phyloP scores from a whole-genome alignment of 2,329 filamentous ascomycete genomes.

The Ophiosphaerella narmari region DNA sequence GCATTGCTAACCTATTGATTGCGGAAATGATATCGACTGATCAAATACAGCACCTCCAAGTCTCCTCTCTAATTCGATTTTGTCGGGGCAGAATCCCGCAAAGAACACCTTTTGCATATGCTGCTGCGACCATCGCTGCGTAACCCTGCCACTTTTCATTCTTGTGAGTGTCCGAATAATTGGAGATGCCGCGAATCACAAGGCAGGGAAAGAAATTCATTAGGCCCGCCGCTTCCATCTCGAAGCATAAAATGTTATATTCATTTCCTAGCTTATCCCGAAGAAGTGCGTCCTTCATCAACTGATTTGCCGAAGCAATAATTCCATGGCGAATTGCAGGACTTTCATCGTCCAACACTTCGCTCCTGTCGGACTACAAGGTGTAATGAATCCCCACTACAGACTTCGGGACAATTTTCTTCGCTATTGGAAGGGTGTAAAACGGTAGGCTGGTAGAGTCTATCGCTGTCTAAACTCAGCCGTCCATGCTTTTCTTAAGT shows the following conservation, averaged over 20 bases:
- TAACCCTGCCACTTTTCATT: conserved; percentile 9
- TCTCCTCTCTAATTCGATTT: conserved; percentile 19
- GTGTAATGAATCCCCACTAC: conserved; percentile 15
- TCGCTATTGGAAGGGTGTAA: conserved; percentile 7
- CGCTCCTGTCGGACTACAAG: conserved; percentile 16
- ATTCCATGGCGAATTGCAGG: conserved; percentile 4
- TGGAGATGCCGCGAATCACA: not conserved
- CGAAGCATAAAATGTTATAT: not conserved
- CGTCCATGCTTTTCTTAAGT: conserved; percentile 29
- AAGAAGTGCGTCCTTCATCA: conserved; percentile 4
- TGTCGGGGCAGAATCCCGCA: conserved; percentile 13
- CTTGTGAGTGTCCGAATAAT: conserved; percentile 2
- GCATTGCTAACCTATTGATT: no score
- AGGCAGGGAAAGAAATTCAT: conserved; percentile 1
- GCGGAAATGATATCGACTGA: not conserved
- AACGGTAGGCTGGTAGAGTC: conserved; percentile 28
- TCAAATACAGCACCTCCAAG: not conserved
- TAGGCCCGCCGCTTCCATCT: not conserved
- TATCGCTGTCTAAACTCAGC: conserved; percentile 31
- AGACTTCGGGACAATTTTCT: conserved; percentile 14
- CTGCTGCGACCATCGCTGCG: conserved; percentile 11
- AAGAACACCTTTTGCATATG: conserved; percentile 26
- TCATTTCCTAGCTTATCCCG: conserved; percentile 1
- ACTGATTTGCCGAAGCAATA: conserved; percentile 8
- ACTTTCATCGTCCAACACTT: not conserved